Percentiles rank a stretch among this genome's conserved stretches.
These are phyloP conservation scores for Umbellularia californica DNA, from an alignment of 164 flowering plant species.

Conservation along the genomic window DNA sequence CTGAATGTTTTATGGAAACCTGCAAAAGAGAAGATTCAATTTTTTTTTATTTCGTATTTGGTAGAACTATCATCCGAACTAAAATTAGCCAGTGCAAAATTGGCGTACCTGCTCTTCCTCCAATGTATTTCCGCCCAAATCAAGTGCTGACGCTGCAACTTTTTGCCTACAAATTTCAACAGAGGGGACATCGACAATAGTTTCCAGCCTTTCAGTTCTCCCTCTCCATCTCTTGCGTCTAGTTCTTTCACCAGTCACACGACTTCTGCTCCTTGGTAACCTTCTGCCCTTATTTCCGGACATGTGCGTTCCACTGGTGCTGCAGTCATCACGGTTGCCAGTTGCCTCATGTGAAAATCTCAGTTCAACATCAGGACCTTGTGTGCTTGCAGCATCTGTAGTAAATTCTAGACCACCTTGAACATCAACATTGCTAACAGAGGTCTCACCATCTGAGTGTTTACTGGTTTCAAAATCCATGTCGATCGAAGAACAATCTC, in stretches of 20 bases:
- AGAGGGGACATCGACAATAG: conserved; percentile 22
- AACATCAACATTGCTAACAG: conserved; percentile 24
- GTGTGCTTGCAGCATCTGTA: conserved; percentile 30
- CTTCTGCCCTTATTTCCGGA: conserved; percentile 25
- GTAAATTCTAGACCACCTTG: conserved; percentile 34
- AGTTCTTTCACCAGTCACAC: conserved; percentile 51
- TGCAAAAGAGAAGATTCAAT: conserved; percentile 21
- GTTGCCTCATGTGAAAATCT: conserved; percentile 46
- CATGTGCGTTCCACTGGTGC: conserved; percentile 63
- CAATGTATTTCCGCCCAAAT: conserved; percentile 12
- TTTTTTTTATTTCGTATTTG: too few relatives aligned
- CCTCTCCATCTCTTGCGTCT: conserved; percentile 95
- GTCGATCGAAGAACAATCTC: conserved; percentile 31
- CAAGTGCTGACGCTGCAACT: conserved; percentile 9
- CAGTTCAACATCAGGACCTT: conserved; percentile 45
- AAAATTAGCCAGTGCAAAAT: not conserved
- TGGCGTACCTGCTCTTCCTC: conserved; percentile 32
- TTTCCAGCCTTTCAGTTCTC: conserved; percentile 45
- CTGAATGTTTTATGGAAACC: conserved; percentile 29
- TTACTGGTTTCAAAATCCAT: conserved; percentile 33
- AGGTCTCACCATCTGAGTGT: conserved; percentile 51
- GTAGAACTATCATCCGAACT: not conserved
- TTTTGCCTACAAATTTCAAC: conserved; percentile 32
- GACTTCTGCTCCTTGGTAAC: conserved; percentile 45
- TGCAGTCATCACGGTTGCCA: conserved; percentile 60